phyloP scores from a whole-genome alignment of 352 stramenopile species.

The Globisporangium abappressorium region DNA sequence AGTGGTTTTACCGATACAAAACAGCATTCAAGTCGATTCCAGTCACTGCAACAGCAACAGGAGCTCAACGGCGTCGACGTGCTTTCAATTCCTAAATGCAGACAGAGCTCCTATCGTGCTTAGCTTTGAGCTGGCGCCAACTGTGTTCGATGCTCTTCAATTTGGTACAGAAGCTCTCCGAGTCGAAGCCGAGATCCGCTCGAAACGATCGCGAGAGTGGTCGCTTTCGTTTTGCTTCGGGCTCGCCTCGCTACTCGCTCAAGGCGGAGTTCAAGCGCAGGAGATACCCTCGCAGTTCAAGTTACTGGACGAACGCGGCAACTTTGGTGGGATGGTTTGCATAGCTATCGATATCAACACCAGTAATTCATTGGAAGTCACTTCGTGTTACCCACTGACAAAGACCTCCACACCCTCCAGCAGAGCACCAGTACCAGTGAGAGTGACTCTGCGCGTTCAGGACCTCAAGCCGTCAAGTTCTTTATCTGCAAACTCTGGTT shows the following conservation, averaged over 20 bases:
- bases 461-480: slow-evolving; percentile 6
- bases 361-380: background rate
- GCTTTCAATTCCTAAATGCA: background rate
- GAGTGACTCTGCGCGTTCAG: background rate
- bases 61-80: background rate
- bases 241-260: background rate
- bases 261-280: background rate
- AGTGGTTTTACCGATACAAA: background rate
- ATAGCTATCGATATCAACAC: background rate
- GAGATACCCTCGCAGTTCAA: slow-evolving; percentile 2
- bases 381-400: background rate
- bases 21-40: background rate
- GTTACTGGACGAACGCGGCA: slow-evolving; percentile 4
- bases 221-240: slow-evolving; percentile 12
- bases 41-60: background rate
- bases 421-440: background rate
- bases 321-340: slow-evolving; percentile 1
- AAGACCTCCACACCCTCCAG: background rate
- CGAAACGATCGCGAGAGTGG: slow-evolving; percentile 11
- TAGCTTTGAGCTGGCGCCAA: slow-evolving; percentile 7
- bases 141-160: slow-evolving; percentile 11
- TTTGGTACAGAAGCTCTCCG: slow-evolving; percentile 2
- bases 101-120: background rate
- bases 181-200: slow-evolving; percentile 12
- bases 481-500: background rate